Conservation (phyloP, 2,329 filamentous ascomycete species). For the Nothopassalora personata region DNA sequence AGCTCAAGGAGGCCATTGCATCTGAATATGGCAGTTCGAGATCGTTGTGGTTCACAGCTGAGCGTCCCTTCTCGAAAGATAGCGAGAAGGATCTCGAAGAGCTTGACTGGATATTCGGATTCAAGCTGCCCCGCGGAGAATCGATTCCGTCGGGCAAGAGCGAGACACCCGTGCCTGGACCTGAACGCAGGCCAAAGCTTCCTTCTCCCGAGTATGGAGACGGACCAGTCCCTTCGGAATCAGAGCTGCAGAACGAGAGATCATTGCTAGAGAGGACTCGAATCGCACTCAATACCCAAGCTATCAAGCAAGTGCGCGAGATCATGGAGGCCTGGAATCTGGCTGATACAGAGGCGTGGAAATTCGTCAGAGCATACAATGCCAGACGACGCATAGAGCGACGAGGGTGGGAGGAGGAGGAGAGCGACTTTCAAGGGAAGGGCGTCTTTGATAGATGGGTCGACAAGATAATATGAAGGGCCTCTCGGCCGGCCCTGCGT, state of each 20-base stretch:
- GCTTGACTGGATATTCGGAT: constrained; percentile 86
- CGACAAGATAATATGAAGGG: constrained; percentile 16
- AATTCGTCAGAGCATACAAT: constrained; percentile 63
- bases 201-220: constrained; percentile 46
- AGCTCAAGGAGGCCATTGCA: constrained; percentile 77
- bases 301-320: constrained; percentile 34
- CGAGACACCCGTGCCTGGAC: constrained; percentile 54
- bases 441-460: constrained; percentile 36
- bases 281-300: constrained; percentile 8
- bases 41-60: constrained; percentile 78
- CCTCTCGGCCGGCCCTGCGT: neutral
- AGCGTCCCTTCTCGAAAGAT: constrained; percentile 44
- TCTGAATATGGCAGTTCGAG: constrained; percentile 58
- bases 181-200: constrained; percentile 47
- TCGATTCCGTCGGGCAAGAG: constrained; percentile 50
- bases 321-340: constrained; percentile 51
- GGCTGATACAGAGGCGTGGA: constrained; percentile 72
- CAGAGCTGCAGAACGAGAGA: constrained; percentile 53
- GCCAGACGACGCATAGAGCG: constrained; percentile 60
- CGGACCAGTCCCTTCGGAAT: constrained; percentile 48
- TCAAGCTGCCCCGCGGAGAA: constrained; percentile 61
- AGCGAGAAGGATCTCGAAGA: constrained; percentile 48
- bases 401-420: constrained; percentile 63
- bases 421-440: constrained; percentile 60
- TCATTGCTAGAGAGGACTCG: constrained; percentile 45